Percentiles rank a stretch among this genome's conserved stretches.
Evolutionary conservation across 805 yeast species (phyloP).

Genomic region (Kluyveromyces wickerhamii): DNA sequence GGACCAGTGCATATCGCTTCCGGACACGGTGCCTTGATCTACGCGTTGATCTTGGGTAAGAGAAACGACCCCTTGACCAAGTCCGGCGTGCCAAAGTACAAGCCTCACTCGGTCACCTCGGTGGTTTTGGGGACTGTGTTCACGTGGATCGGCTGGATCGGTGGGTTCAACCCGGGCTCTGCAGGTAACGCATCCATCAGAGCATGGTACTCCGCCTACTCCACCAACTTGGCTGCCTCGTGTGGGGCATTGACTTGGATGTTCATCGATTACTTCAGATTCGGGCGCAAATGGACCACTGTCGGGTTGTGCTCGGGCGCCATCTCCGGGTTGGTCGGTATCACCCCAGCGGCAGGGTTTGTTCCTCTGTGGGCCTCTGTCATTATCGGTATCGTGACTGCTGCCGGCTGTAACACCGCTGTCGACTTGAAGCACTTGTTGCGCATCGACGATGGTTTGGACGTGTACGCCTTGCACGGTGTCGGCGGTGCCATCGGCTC

Average conservation of each 20-base stretch:
- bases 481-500: conserved; percentile 87
- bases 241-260: conserved; percentile 92
- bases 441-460: conserved; percentile 89
- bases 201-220: conserved; percentile 89
- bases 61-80: conserved; percentile 69
- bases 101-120: conserved; percentile 87
- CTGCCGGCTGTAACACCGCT: conserved; percentile 72
- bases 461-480: conserved; percentile 89
- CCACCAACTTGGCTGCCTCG: conserved; percentile 92
- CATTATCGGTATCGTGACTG: conserved; percentile 74
- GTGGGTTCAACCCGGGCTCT: conserved; percentile 95
- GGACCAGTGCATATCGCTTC: conserved; percentile 96
- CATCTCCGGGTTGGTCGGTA: conserved; percentile 87
- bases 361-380: conserved; percentile 89
- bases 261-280: conserved; percentile 80
- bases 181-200: conserved; percentile 90
- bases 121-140: conserved; percentile 90
- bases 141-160: conserved; percentile 97
- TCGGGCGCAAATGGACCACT: conserved; percentile 85
- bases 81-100: conserved; percentile 73
- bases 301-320: conserved; percentile 93
- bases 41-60: conserved; percentile 86
- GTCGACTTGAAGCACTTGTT: conserved; percentile 68
- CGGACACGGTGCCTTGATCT: conserved; percentile 91
- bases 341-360: conserved; percentile 95